Evolutionary conservation across 78 protist species (phyloP).

Genomic region (Diacronema lutheri): DNA sequence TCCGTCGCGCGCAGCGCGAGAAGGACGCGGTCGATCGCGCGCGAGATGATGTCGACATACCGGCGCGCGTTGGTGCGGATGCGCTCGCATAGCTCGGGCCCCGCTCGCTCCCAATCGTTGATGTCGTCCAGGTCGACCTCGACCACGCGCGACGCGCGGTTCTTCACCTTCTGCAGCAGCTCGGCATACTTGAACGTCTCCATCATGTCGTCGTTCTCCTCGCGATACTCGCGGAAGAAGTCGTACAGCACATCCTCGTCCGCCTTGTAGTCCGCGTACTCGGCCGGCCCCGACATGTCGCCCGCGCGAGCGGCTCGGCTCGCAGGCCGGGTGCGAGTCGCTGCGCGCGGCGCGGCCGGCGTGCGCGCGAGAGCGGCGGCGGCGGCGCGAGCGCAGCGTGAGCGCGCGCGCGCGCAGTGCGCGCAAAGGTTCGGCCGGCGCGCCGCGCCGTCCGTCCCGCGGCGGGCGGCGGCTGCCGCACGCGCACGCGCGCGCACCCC

Average conservation of each 20-base stretch:
- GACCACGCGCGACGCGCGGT: background rate
- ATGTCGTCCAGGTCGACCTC: slow-evolving; percentile 37
- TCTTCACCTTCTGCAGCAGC: slow-evolving; percentile 11
- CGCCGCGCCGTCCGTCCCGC: no score
- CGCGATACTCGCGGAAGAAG: background rate
- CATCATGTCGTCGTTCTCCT: background rate
- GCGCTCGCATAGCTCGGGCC: background rate
- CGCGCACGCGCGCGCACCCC: no score
- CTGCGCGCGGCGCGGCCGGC: no score
- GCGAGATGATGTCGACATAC: background rate
- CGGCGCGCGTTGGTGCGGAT: slow-evolving; percentile 9
- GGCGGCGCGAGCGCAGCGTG: no score
- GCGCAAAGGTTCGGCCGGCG: no score
- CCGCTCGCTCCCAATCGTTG: background rate
- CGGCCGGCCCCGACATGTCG: no score
- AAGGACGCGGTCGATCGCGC: slow-evolving; percentile 20
- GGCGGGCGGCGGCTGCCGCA: no score
- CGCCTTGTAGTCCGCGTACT: background rate
- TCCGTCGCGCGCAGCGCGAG: background rate
- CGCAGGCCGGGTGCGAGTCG: no score
- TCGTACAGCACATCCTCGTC: no score
- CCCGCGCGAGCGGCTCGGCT: no score
- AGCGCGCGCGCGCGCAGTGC: no score
- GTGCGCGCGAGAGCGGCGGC: no score
- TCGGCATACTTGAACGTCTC: background rate